Base-by-base conservation (phyloP, 768 basidiomycete species). In the Vishniacozyma victoriae region DNA sequence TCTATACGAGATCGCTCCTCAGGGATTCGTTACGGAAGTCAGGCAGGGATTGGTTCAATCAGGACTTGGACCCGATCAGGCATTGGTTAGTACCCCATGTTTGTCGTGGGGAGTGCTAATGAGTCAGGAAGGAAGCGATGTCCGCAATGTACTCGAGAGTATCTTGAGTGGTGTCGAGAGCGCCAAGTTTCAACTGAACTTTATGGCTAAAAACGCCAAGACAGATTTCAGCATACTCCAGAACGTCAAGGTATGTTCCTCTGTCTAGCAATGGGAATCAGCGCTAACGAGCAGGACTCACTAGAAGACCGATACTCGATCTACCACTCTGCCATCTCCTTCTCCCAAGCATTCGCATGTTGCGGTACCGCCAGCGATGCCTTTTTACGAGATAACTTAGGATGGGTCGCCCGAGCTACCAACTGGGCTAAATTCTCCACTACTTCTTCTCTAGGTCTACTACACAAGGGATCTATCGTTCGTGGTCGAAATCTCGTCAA, bases 341-440 rank as follows among this genome's bases (percentile, higher is more conserved):
- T 99, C 48, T 87, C 92, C 70, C 96, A 99, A 71, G 91, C 95
- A 1, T 97, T 92, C 71, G 92, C 93, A 82, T 85, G 95, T 67
- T 83, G 93, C n/a, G 95, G 95, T 39, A 99, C 95, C 3, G 90
- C 91, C 0, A 92, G 91, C 1, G 95, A 99, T 64, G 69, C 79
- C 20, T 99, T 97, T 57, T 76, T 99, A 16, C 83, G 91, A 12
- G 88, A 96, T 44, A 97, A 97, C 70, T 79, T 99, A 26, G 93
- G 96, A 67, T 99, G 92, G 91, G 80, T 99, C 3, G 87, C 82
- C 9, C 79, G 88, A 44, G 95, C 95, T 2, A 85, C 85, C 22
- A 97, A 99, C 69, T 99, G 95, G 95, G 87, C 90, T 23, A 99
- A 97, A 67, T 99, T 97, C 75, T 88, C 90, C 3, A 89, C 95